Base-by-base conservation (phyloP, 176 grass and related monocot genomes). In the Oryza rufipogon region DNA sequence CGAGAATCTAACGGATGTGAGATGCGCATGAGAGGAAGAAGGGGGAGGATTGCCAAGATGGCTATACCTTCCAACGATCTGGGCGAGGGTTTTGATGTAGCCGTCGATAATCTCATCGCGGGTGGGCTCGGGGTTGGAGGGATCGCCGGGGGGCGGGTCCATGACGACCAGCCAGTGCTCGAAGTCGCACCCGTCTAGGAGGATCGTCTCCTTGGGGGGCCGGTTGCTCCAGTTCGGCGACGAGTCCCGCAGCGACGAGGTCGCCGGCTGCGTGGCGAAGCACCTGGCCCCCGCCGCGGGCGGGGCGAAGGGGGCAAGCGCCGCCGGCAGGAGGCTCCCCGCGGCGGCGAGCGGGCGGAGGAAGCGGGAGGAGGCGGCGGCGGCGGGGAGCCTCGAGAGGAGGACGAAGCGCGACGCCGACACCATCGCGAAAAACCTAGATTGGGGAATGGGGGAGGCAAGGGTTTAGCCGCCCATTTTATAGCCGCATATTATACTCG, bases 101-200 rank as follows among this genome's bases (percentile, higher is more conserved):
- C 71, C 28, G 60, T 95, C 92, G 48, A 97, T 97, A 60, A 97
- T 95, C 68, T 97, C 95, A 0, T 97, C 95, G 34, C 92, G 92
- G 13, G 89, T 65, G 74, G 79, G 6, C 3, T 92, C 86, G 25
- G 95, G 92, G 48, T 88, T 89, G 2, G 20, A 34, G 41, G 73
- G 7, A 49, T 91, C 51, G n/a, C 92, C 90, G 0, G 87, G 70
- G 1, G 95, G 92, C 48, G 86, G 87, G 25, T 95, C 95, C 90
- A 97, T 69, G 76, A 97, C 89, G 64, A 97, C 76, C 9, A 98
- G 90, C 92, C 92, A 98, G 68, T 98, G 95, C 85, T 98, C 91
- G 64, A 98, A 98, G 83, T 98, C 92, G 66, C 92, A 97, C 0
- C 92, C 95, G 20, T 97, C 95, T 19, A 95, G 84, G 47, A 95